Conservation (phyloP, 352 stramenopile genomes). For the Halophytophthora polymorphica region DNA sequence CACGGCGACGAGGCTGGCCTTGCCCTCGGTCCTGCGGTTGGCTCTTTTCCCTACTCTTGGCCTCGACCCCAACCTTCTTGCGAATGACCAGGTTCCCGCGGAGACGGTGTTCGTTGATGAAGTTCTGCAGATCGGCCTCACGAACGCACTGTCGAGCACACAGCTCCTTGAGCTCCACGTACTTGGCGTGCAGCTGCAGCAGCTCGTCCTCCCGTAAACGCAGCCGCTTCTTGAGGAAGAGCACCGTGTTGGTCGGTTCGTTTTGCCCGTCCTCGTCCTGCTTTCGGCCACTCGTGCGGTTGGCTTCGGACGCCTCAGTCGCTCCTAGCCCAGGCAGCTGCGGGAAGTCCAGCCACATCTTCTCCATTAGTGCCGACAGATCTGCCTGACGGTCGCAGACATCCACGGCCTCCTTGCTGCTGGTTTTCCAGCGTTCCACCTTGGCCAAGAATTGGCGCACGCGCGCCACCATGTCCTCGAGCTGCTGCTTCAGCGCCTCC, state of each 20-base stretch:
- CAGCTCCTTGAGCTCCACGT: slow-evolving; percentile 71
- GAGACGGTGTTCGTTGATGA: slow-evolving; percentile 77
- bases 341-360: slow-evolving; percentile 57
- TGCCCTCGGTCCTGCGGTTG: slow-evolving; percentile 18
- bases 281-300: background rate
- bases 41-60: slow-evolving; percentile 11
- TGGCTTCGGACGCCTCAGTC: slow-evolving; percentile 5
- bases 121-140: slow-evolving; percentile 75
- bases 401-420: slow-evolving; percentile 39
- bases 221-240: slow-evolving; percentile 61
- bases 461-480: slow-evolving; percentile 38
- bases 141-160: slow-evolving; percentile 74
- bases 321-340: slow-evolving; percentile 25
- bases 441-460: slow-evolving; percentile 43
- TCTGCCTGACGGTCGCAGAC: slow-evolving; percentile 25
- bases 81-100: slow-evolving; percentile 62
- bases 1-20: slow-evolving; percentile 6
- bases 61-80: slow-evolving; percentile 23
- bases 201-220: slow-evolving; percentile 58
- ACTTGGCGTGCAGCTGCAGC: slow-evolving; percentile 55
- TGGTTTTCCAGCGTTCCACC: slow-evolving; percentile 55
- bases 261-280: slow-evolving; percentile 2
- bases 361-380: slow-evolving; percentile 37
- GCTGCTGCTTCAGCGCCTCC: slow-evolving; percentile 18
- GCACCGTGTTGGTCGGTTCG: slow-evolving; percentile 27